Percentiles rank a stretch among this genome's conserved stretches.
Conservation (phyloP, 129 eudicot species). For the Flaveria trinervia region DNA sequence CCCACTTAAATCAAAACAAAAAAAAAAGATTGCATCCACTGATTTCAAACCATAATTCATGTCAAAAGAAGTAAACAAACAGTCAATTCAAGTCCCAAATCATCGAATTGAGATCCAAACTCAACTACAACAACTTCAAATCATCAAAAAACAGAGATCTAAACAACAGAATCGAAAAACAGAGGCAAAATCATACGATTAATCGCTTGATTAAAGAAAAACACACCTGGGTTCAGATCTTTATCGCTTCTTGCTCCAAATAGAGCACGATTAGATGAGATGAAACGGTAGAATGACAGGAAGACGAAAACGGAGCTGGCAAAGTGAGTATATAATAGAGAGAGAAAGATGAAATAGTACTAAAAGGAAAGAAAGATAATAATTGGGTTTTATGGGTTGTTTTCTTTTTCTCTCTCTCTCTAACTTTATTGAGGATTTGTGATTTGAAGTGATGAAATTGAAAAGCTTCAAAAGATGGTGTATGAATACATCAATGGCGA, state of each 20-base stretch:
- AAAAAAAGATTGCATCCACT: too few species aligned
- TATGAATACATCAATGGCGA: conserved; percentile 6
- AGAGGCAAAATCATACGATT: conserved; percentile 5
- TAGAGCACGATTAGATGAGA: conserved; percentile 30
- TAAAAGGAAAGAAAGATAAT: conserved; percentile 34
- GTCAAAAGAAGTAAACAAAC: conserved; percentile 19
- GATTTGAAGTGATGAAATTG: not conserved
- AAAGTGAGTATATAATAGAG: conserved; percentile 28
- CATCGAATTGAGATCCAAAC: conserved; percentile 34
- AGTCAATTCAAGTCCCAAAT: conserved; percentile 24
- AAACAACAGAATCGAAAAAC: conserved; percentile 12
- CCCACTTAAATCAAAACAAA: too few species aligned
- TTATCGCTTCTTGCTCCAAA: conserved; percentile 14
- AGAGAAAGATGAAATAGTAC: conserved; percentile 26
- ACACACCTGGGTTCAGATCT: conserved; percentile 41
- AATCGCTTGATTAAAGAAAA: conserved; percentile 11
- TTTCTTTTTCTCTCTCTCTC: conserved; percentile 15
- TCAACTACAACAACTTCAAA: not conserved
- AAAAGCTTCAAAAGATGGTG: conserved; percentile 12
- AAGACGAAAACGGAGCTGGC: conserved; percentile 43
- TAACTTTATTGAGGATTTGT: conserved; percentile 8
- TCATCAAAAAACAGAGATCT: conserved; percentile 23
- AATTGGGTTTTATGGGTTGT: conserved; percentile 32
- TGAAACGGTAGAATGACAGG: conserved; percentile 28
- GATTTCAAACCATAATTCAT: not conserved